These are phyloP conservation scores for Pseudozyma tsukubaensis DNA, from an alignment of 1,284 basidiomycete species.

Conservation along the genomic window DNA sequence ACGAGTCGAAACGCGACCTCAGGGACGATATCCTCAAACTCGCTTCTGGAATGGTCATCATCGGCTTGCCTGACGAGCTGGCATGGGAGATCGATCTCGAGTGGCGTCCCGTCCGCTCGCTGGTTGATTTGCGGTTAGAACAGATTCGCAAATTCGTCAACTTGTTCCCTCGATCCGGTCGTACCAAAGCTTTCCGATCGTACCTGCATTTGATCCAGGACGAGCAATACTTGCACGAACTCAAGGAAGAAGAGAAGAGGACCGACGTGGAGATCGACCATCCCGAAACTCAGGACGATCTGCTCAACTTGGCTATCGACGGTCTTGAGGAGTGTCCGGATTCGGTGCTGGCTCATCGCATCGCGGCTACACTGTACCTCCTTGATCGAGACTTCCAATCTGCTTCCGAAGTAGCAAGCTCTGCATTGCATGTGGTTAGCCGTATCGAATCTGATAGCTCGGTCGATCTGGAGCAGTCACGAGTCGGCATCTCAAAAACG, in stretches of 20 bases:
- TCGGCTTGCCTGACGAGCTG: constrained; percentile 79
- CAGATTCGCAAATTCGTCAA: constrained; percentile 77
- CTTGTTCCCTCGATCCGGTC: constrained; percentile 75
- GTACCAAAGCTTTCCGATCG: constrained; percentile 43
- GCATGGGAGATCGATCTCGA: constrained; percentile 86
- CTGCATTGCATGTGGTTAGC: constrained; percentile 31
- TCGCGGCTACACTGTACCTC: constrained; percentile 80
- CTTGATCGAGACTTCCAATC: constrained; percentile 78
- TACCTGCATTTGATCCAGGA: constrained; percentile 57
- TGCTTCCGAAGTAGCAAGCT: constrained; percentile 49
- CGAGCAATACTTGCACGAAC: constrained; percentile 49
- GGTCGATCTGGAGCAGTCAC: constrained; percentile 78
- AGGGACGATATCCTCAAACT: constrained; percentile 78
- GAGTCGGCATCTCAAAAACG: constrained; percentile 76
- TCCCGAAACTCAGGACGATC: constrained; percentile 35
- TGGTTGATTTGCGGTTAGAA: constrained; percentile 77
- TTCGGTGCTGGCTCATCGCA: constrained; percentile 79
- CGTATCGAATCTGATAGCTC: constrained; percentile 72
- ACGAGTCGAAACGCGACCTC: constrained; percentile 71
- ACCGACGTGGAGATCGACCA: constrained; percentile 40
- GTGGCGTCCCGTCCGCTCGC: constrained; percentile 77
- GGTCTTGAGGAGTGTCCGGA: constrained; percentile 74
- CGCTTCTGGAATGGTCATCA: constrained; percentile 78
- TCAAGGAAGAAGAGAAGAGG: constrained; percentile 42
- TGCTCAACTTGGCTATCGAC: constrained; percentile 69